These are phyloP conservation scores for Purpureocillium takamizusanense DNA, from an alignment of 2,329 filamentous ascomycete species.

Conservation along the genomic window DNA sequence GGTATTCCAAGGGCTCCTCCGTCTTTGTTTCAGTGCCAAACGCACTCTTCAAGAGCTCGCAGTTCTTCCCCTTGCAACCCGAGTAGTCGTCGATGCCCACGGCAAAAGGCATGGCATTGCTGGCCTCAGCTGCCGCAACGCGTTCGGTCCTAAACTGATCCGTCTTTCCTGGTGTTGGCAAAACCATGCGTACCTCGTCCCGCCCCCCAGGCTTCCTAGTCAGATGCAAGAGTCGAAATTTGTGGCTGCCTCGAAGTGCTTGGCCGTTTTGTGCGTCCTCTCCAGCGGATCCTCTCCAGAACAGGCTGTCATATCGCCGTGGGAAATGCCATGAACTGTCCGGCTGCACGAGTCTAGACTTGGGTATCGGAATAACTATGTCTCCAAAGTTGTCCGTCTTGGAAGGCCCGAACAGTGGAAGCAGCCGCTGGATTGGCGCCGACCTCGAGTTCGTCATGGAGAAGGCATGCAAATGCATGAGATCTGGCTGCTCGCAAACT, in stretches of 20 bases:
- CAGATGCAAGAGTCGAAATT: constrained; percentile 64
- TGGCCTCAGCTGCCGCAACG: constrained; percentile 43
- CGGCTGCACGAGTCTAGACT: constrained; percentile 31
- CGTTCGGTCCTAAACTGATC: constrained; percentile 45
- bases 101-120: constrained; percentile 42
- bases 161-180: constrained; percentile 31
- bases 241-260: constrained; percentile 57
- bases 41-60: constrained; percentile 15
- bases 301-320: constrained; percentile 55
- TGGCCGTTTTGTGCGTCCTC: constrained; percentile 41
- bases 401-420: constrained; percentile 68
- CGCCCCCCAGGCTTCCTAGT: constrained; percentile 46
- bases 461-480: constrained; percentile 65
- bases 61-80: constrained; percentile 40
- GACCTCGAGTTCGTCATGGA: constrained; percentile 56
- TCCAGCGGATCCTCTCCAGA: constrained; percentile 66
- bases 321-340: constrained; percentile 38
- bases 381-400: constrained; percentile 67
- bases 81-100: constrained; percentile 51
- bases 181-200: constrained; percentile 44
- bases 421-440: constrained; percentile 52
- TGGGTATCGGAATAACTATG: constrained; percentile 59
- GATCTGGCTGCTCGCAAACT: constrained; percentile 69
- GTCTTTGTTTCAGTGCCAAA: constrained; percentile 28
- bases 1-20: constrained; percentile 49